phyloP scores from a whole-genome alignment of 2,329 filamentous ascomycete species.

The Metarhizium brunneum region DNA sequence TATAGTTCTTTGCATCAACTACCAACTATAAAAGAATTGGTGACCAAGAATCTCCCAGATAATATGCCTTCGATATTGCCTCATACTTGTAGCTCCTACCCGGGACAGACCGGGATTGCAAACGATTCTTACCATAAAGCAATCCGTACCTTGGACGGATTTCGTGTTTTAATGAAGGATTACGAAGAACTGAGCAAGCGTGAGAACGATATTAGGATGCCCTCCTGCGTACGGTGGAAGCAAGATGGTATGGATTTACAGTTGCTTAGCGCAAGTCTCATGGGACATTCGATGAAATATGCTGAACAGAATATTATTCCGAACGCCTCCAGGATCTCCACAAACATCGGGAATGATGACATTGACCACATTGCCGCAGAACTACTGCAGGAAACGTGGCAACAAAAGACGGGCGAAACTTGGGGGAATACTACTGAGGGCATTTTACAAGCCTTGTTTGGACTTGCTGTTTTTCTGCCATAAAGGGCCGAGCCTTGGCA shows the following conservation, averaged over 20 bases:
- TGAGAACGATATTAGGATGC: slow-evolving; percentile 13
- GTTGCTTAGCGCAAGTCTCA: slow-evolving; percentile 17
- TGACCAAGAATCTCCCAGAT: neutral
- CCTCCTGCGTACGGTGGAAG: slow-evolving; percentile 21
- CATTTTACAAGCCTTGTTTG: slow-evolving; percentile 17
- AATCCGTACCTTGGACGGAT: slow-evolving; percentile 7
- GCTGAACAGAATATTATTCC: slow-evolving; percentile 20
- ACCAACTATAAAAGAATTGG: neutral
- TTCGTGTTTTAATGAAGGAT: slow-evolving; percentile 11
- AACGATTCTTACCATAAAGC: slow-evolving; percentile 1
- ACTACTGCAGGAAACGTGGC: slow-evolving; percentile 18
- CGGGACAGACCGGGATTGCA: neutral
- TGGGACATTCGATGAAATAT: slow-evolving; percentile 11
- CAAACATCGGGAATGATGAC: slow-evolving; percentile 11
- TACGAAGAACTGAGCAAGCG: slow-evolving; percentile 16
- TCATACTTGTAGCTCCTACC: neutral
- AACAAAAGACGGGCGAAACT: slow-evolving; percentile 13
- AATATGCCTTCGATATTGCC: neutral
- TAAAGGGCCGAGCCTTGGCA: neutral
- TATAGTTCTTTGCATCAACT: neutral
- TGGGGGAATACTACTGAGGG: slow-evolving; percentile 23
- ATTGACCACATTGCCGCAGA: slow-evolving; percentile 24
- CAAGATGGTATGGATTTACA: slow-evolving; percentile 21
- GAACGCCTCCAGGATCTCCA: slow-evolving; percentile 1
- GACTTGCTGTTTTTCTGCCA: slow-evolving; percentile 14